These are phyloP conservation scores for Thalassiosira hispida DNA, from an alignment of 352 stramenopile species.

Conservation along the genomic window DNA sequence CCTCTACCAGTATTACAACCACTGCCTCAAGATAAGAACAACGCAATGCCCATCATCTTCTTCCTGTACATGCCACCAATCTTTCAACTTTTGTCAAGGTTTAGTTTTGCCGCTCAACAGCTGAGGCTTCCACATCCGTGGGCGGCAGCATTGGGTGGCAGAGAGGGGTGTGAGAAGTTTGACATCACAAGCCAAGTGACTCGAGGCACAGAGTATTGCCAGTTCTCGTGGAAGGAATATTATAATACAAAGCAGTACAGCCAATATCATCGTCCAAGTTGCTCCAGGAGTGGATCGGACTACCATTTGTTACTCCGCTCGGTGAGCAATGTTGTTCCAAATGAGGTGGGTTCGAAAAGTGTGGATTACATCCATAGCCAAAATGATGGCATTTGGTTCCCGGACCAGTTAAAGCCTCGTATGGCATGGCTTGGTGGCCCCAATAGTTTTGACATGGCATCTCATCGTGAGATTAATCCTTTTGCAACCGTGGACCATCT, in stretches of 20 bases:
- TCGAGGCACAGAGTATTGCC: constrained; percentile 8
- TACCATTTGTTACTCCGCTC: constrained; percentile 26
- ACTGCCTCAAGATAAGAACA: constrained; percentile 40
- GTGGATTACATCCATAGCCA: constrained; percentile 34
- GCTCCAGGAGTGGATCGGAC: constrained; percentile 25
- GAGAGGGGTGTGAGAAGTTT: constrained; percentile 21
- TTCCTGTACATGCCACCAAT: constrained; percentile 53
- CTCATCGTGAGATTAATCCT: constrained; percentile 47
- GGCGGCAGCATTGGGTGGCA: constrained; percentile 22
- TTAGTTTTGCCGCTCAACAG: constrained; percentile 53
- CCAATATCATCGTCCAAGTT: constrained; percentile 24
- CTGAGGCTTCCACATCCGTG: constrained; percentile 38
- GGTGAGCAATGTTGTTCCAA: constrained; percentile 16
- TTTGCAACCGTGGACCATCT: constrained; percentile 33
- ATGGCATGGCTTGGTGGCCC: constrained; percentile 47
- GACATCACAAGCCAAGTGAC: constrained; percentile 29
- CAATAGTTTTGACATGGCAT: constrained; percentile 31
- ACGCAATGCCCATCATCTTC: constrained; percentile 56
- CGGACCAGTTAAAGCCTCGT: constrained; percentile 37
- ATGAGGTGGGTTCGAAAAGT: constrained; percentile 25
- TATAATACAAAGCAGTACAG: constrained; percentile 53
- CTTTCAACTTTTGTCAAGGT: constrained; percentile 19
- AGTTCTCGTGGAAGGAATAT: constrained; percentile 47
- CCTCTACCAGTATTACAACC: constrained; percentile 55
- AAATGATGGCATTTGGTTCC: constrained; percentile 55